Conservation (phyloP, 352 stramenopile genomes). For the Pythium phragmitis region DNA sequence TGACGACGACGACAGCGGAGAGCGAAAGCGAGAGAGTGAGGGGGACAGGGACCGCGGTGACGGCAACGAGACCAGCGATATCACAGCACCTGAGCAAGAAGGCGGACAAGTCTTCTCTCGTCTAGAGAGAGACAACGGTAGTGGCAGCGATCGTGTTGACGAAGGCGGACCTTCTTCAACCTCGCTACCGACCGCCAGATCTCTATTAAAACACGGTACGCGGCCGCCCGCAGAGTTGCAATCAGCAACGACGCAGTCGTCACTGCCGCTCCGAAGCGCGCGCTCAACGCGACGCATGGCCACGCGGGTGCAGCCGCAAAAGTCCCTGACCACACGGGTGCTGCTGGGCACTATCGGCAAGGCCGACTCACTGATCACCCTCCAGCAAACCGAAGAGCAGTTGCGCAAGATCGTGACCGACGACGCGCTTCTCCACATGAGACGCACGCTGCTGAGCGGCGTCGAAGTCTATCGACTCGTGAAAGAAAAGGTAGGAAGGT, state of each 20-base stretch:
- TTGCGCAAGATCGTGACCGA: conserved; percentile 20
- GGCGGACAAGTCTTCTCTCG: too few relatives aligned
- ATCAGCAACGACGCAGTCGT: background rate
- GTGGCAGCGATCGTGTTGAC: too few relatives aligned
- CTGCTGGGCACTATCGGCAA: conserved; percentile 15
- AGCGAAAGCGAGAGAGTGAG: conserved; percentile 22
- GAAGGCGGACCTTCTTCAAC: background rate
- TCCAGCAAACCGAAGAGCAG: conserved; percentile 18
- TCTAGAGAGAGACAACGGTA: too few relatives aligned
- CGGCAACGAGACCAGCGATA: background rate
- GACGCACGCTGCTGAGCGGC: conserved; percentile 14
- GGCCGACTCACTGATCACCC: conserved; percentile 14
- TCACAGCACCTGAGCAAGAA: too few relatives aligned
- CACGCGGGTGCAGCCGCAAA: conserved; percentile 21
- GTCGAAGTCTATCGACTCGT: conserved; percentile 23
- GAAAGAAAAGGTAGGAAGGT: conserved; percentile 13
- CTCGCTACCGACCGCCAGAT: too few relatives aligned
- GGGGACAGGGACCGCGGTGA: conserved; percentile 11
- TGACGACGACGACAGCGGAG: background rate
- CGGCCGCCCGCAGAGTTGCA: background rate
- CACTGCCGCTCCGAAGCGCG: background rate
- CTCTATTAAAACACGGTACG: background rate
- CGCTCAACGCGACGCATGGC: conserved; percentile 16
- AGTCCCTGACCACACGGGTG: conserved; percentile 21
- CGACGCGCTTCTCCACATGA: conserved; percentile 15